These are phyloP conservation scores for Didymella segeticola DNA, from an alignment of 2,329 filamentous ascomycete species.

Conservation along the genomic window DNA sequence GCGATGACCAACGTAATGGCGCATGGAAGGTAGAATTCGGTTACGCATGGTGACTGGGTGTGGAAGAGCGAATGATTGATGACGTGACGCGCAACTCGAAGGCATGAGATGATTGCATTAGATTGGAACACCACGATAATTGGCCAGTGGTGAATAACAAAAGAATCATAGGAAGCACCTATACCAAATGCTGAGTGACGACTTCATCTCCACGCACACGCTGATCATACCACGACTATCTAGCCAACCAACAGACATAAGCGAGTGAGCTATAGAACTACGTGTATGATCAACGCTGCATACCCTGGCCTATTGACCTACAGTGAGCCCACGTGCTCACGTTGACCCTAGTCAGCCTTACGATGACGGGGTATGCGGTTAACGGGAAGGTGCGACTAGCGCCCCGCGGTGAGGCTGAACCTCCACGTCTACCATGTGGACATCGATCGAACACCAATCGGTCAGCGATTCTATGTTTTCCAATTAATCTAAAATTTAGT, in stretches of 20 bases:
- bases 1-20: constrained; percentile 34
- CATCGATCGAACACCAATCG: neutral
- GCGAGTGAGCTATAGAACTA: neutral
- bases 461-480: neutral
- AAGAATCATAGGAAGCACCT: constrained; percentile 25
- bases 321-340: constrained; percentile 8
- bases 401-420: constrained; percentile 31
- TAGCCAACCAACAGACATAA: neutral
- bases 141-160: constrained; percentile 41
- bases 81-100: constrained; percentile 38
- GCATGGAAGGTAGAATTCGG: constrained; percentile 41
- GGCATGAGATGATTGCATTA: constrained; percentile 33
- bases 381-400: constrained; percentile 27
- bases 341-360: constrained; percentile 17
- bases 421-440: constrained; percentile 41
- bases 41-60: constrained; percentile 32
- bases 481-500: too few species aligned
- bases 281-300: neutral
- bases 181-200: neutral
- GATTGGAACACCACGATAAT: constrained; percentile 43
- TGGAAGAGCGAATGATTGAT: constrained; percentile 33
- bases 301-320: neutral
- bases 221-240: neutral
- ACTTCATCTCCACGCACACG: neutral
- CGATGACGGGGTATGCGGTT: constrained; percentile 22